These are phyloP conservation scores for Begonia fuchsioides DNA, from an alignment of 306 rosid species.

Conservation along the genomic window DNA sequence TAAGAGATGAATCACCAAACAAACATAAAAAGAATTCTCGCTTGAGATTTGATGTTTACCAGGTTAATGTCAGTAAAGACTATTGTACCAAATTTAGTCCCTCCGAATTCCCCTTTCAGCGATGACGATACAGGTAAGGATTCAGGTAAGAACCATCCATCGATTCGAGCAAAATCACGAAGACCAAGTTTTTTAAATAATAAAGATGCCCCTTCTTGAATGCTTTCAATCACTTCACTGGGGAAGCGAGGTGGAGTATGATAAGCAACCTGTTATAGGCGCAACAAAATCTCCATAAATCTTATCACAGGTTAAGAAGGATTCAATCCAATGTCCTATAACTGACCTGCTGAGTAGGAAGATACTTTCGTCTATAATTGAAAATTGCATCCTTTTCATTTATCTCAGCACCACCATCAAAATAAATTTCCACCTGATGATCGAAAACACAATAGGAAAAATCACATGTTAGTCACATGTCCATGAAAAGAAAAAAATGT, in stretches of 20 bases:
- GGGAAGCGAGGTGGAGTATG: constrained; percentile 93
- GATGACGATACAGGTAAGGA: constrained; percentile 24
- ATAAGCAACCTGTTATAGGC: constrained; percentile 59
- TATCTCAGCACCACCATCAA: constrained; percentile 39
- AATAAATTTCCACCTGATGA: constrained; percentile 75
- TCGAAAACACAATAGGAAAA: constrained; percentile 13
- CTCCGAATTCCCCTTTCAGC: constrained; percentile 43
- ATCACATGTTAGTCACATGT: not conserved
- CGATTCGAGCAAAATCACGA: constrained; percentile 85
- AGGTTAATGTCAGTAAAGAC: constrained; percentile 81
- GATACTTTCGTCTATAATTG: constrained; percentile 88
- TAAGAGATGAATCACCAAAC: constrained; percentile 5
- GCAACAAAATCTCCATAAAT: not conserved
- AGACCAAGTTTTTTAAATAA: constrained; percentile 53
- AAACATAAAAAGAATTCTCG: constrained; percentile 6
- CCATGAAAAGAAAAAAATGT: not conserved
- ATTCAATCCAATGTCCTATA: not conserved
- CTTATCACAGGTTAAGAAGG: not conserved
- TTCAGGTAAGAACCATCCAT: constrained; percentile 89
- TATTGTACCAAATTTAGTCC: constrained; percentile 52
- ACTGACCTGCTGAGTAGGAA: constrained; percentile 90
- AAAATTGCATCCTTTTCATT: constrained; percentile 91
- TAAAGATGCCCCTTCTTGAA: constrained; percentile 73
- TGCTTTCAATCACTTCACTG: constrained; percentile 51
- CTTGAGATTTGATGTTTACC: constrained; percentile 22